Evolutionary conservation across 306 rosid genomes (phyloP).

Genomic region (Glycine latifolia): DNA sequence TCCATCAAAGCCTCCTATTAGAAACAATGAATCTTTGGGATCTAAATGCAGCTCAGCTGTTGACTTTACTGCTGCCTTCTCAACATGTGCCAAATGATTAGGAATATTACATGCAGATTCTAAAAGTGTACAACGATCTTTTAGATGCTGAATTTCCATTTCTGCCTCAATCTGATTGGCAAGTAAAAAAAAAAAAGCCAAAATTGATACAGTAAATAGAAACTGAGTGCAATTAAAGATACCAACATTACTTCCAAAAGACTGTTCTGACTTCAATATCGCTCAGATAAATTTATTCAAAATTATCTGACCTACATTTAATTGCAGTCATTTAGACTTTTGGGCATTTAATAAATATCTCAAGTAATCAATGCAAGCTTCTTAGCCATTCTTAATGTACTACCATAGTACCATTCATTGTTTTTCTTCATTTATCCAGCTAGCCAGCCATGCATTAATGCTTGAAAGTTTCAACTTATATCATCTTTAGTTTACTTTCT

Average conservation of each 20-base stretch:
- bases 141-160: conserved; percentile 63
- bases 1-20: conserved; percentile 81
- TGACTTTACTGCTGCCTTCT: conserved; percentile 49
- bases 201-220: conserved; percentile 26
- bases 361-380: conserved; percentile 38
- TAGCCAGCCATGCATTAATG: too few species aligned
- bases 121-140: conserved; percentile 46
- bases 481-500: conserved; percentile 6
- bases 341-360: conserved; percentile 2
- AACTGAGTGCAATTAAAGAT: conserved; percentile 13
- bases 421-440: too few species aligned
- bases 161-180: conserved; percentile 64
- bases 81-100: conserved; percentile 41
- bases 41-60: conserved; percentile 56
- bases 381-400: conserved; percentile 4
- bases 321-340: conserved; percentile 36
- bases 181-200: conserved; percentile 42
- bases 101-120: conserved; percentile 57
- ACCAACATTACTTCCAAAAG: conserved; percentile 19
- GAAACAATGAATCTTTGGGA: conserved; percentile 64
- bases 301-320: conserved; percentile 10
- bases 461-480: neutral
- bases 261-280: conserved; percentile 8
- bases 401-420: too few species aligned
- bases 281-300: conserved; percentile 11